phyloP scores from a whole-genome alignment of 2,329 filamentous ascomycete genomes.

The Thielaviopsis ethacetica region DNA sequence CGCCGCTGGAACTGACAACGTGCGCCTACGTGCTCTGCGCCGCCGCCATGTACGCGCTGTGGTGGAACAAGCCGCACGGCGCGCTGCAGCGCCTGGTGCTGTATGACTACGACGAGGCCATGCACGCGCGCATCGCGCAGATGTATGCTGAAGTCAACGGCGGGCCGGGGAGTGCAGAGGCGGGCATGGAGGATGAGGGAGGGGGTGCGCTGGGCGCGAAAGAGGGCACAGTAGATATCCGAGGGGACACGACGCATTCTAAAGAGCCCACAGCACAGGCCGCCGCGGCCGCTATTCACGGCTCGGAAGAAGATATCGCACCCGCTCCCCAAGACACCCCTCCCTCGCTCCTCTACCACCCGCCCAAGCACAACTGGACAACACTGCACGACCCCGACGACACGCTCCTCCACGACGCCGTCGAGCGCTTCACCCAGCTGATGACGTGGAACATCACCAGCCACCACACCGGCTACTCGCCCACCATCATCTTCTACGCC shows the following conservation, averaged over 20 bases:
- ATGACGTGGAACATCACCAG: not conserved
- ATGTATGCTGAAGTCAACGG: not conserved
- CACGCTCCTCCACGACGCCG: not conserved
- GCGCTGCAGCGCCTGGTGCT: slow-evolving; percentile 1
- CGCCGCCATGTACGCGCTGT: slow-evolving; percentile 19
- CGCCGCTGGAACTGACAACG: slow-evolving; percentile 21
- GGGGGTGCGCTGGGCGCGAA: not conserved
- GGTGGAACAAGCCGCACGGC: slow-evolving; percentile 19
- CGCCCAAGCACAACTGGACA: not conserved
- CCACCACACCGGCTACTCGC: not conserved
- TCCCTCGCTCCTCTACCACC: not conserved
- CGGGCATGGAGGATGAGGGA: not conserved
- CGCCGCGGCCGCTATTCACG: too few relatives aligned
- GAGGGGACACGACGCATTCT: too few relatives aligned
- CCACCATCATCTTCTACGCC: not conserved
- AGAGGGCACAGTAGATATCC: too few relatives aligned
- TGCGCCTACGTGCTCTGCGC: slow-evolving; percentile 21
- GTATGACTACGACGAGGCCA: not conserved
- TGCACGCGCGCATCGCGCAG: not conserved
- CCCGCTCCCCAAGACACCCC: too few relatives aligned
- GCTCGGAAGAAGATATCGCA: too few relatives aligned
- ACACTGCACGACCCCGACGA: not conserved
- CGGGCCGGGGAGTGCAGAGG: not conserved
- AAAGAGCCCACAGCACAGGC: too few relatives aligned
- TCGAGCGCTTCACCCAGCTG: not conserved